Evolutionary conservation across 2,329 filamentous ascomycete species (phyloP).

Genomic region (Knufia fluminis): DNA sequence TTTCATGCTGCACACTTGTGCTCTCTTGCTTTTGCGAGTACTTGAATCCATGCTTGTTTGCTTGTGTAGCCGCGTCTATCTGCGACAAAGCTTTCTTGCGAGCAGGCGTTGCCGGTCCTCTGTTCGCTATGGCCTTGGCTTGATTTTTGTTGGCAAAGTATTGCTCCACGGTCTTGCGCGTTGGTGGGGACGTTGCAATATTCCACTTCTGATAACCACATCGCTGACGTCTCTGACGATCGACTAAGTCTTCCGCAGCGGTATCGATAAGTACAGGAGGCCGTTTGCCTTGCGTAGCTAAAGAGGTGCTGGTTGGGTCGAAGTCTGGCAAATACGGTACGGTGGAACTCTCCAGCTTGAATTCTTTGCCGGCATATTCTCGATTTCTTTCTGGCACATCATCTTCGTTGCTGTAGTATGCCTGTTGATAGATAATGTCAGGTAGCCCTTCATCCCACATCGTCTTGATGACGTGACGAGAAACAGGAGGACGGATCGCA

Average conservation of each 20-base stretch:
- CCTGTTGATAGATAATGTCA: conserved; percentile 69
- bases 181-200: conserved; percentile 61
- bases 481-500: conserved; percentile 23
- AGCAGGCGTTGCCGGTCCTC: conserved; percentile 11
- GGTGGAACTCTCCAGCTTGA: conserved; percentile 64
- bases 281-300: conserved; percentile 48
- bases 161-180: conserved; percentile 54
- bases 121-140: not conserved
- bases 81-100: conserved; percentile 52
- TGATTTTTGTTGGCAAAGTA: conserved; percentile 50
- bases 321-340: conserved; percentile 75
- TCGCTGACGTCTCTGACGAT: conserved; percentile 44
- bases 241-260: conserved; percentile 40
- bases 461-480: conserved; percentile 42
- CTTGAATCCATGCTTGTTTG: conserved; percentile 71
- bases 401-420: conserved; percentile 72
- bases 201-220: conserved; percentile 69
- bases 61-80: conserved; percentile 80
- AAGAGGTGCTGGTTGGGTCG: conserved; percentile 51
- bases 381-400: conserved; percentile 69
- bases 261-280: conserved; percentile 41
- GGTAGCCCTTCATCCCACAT: conserved; percentile 50
- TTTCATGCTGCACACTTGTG: conserved; percentile 70
- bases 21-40: conserved; percentile 69
- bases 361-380: conserved; percentile 83